Percentiles rank a stretch among this genome's conserved stretches.
These are phyloP conservation scores for Agaricus sinodeliciosus DNA, from an alignment of 768 basidiomycete species.

Conservation along the genomic window DNA sequence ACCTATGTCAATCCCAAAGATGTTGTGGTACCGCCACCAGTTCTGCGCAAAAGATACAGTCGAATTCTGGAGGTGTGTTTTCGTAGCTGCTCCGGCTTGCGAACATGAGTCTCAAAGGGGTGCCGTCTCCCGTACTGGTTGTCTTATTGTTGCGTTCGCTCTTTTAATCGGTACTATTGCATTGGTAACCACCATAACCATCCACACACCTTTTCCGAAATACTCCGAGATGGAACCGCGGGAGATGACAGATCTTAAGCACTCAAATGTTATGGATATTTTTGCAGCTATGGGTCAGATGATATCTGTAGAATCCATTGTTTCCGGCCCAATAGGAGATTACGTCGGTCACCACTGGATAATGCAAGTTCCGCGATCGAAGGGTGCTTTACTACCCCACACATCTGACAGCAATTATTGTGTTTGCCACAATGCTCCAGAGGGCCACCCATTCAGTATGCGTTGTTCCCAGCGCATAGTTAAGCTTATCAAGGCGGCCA, in stretches of 20 bases:
- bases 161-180: conserved; percentile 5
- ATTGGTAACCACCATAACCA: not conserved
- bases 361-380: not conserved
- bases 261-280: not conserved
- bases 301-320: not conserved
- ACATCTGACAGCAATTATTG: not conserved
- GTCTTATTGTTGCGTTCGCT: conserved; percentile 4
- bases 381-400: not conserved
- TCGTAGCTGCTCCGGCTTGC: not conserved
- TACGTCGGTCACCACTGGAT: conserved; percentile 6
- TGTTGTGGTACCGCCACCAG: not conserved
- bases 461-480: not conserved
- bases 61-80: not conserved
- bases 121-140: not conserved
- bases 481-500: not conserved
- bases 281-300: conserved; percentile 2
- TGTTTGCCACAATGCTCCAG: not conserved
- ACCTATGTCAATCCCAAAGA: conserved; percentile 7
- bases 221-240: not conserved
- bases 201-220: not conserved
- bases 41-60: conserved; percentile 1
- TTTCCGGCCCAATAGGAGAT: not conserved
- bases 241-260: not conserved
- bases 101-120: not conserved
- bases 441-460: not conserved